Base-by-base conservation (phyloP, 2,329 filamentous ascomycete species). In the Scleromitrula shiraiana region DNA sequence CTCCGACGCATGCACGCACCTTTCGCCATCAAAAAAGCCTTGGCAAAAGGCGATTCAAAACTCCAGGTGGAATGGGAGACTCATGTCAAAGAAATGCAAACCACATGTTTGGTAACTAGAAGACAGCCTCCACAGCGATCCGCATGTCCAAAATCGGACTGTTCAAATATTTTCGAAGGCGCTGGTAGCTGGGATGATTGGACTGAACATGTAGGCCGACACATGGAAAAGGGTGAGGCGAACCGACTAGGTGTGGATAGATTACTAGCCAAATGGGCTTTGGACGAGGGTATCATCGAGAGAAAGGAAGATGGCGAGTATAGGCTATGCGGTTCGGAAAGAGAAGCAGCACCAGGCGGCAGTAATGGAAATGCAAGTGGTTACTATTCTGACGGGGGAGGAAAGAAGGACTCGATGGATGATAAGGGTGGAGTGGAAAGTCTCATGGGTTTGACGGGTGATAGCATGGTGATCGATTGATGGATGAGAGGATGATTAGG, bases 1-100 rank as follows among this genome's bases (percentile, higher is more conserved):
- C 76, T 95, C 12, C 84, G 90, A 12, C 86, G 91, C 39, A 97
- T 97, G 91, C 93, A 98, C 60, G 82, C 84, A 0, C 82, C 83
- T 0, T 78, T 79, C 35, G 74, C 80, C 60, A 81, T 78, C 60
- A 76, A 79, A 60, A 74, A 78, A 59, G 66, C 75, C 8, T 66
- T 76, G 15, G 68, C 71, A 22, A 80, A 82, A 58, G 72, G 72
- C 1, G 78, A 82, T 56, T 75, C 68, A 59, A 78, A 76, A 57
- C 64, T 80, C 5, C 76, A 81, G 57, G 61, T 70, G 1, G 79
- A 83, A 49, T 83, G 80, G 80, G 80, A 83, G 40, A 68, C 68
- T 0, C 77, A 80, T 35, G 78, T 83, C 39, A 82, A 81, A 71
- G 75, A 79, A 2, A 83, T 91, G 70, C 83, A 88, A 59, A 69